Evolutionary conservation across 805 yeast genomes (phyloP).

Genomic region (Kuraishia ogatae): DNA sequence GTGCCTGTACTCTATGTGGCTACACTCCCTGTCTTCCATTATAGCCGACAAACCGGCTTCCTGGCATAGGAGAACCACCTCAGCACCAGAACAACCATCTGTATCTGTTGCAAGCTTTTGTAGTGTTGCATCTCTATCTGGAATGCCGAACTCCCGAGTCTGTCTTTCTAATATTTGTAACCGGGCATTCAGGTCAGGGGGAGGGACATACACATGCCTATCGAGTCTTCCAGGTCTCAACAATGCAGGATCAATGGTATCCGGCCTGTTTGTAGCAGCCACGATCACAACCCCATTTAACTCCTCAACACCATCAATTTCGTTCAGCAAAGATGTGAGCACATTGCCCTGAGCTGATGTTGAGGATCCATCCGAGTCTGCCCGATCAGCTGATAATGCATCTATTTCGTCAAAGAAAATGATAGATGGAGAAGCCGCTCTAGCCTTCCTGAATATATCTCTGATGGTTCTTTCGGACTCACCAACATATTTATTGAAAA

Average conservation of each 20-base stretch:
- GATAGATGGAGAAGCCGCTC: constrained; percentile 90
- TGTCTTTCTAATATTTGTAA: constrained; percentile 67
- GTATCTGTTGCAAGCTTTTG: constrained; percentile 50
- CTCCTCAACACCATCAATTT: constrained; percentile 96
- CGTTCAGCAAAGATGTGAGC: constrained; percentile 82
- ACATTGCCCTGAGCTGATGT: constrained; percentile 78
- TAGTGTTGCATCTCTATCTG: constrained; percentile 34
- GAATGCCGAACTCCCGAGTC: constrained; percentile 52
- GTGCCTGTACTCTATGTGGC: constrained; percentile 50
- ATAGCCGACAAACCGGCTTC: constrained; percentile 95
- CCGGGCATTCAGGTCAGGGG: constrained; percentile 82
- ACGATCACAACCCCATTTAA: constrained; percentile 87
- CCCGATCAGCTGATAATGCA: constrained; percentile 78
- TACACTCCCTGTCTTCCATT: constrained; percentile 60
- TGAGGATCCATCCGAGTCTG: constrained; percentile 39
- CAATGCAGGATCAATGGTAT: constrained; percentile 85
- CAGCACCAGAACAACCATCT: constrained; percentile 96
- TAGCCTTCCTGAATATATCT: constrained; percentile 86
- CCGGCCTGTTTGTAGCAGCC: constrained; percentile 96
- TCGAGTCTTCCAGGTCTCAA: constrained; percentile 95
- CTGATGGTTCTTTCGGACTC: constrained; percentile 92
- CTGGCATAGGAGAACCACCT: constrained; percentile 83
- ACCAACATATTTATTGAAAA: constrained; percentile 91
- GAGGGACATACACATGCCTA: constrained; percentile 85
- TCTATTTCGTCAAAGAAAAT: constrained; percentile 96